Evolutionary conservation across 441 rosid genomes (phyloP).

Genomic region (Dalechampia spathulata): DNA sequence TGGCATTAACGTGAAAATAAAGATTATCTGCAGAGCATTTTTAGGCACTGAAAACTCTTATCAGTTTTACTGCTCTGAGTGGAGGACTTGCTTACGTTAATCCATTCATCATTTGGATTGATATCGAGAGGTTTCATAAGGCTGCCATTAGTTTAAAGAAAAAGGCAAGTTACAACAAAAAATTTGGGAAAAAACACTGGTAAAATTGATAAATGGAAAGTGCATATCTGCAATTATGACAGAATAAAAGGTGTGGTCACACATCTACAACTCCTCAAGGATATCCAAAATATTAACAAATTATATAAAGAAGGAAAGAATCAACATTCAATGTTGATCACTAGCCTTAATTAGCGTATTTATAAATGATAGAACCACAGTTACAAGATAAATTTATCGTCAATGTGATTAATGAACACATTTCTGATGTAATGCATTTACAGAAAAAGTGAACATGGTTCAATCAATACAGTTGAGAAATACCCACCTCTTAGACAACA

Average conservation of each 20-base stretch:
- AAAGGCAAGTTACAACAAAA: slow-evolving; percentile 14
- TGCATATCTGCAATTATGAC: neutral
- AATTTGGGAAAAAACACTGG: slow-evolving; percentile 4
- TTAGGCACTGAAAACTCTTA: slow-evolving; percentile 6
- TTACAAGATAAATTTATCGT: no score
- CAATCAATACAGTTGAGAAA: no score
- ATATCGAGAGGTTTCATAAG: slow-evolving; percentile 82
- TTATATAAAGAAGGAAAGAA: neutral
- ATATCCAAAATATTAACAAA: neutral
- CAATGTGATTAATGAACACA: no score
- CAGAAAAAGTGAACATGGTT: no score
- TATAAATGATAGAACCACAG: no score
- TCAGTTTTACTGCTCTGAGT: slow-evolving; percentile 6
- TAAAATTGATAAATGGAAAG: neutral
- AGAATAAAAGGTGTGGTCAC: neutral
- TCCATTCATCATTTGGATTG: slow-evolving; percentile 95
- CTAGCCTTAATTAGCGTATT: no score
- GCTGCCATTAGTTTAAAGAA: slow-evolving; percentile 46
- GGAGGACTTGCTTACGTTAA: slow-evolving; percentile 59
- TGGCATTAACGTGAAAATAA: slow-evolving; percentile 10
- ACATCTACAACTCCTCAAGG: neutral
- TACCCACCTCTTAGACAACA: slow-evolving; percentile 81
- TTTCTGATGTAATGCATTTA: no score
- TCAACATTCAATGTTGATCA: no score
- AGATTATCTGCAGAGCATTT: neutral